Conservation (phyloP, 2,329 filamentous ascomycete species). For the Ampelomyces quisqualis region DNA sequence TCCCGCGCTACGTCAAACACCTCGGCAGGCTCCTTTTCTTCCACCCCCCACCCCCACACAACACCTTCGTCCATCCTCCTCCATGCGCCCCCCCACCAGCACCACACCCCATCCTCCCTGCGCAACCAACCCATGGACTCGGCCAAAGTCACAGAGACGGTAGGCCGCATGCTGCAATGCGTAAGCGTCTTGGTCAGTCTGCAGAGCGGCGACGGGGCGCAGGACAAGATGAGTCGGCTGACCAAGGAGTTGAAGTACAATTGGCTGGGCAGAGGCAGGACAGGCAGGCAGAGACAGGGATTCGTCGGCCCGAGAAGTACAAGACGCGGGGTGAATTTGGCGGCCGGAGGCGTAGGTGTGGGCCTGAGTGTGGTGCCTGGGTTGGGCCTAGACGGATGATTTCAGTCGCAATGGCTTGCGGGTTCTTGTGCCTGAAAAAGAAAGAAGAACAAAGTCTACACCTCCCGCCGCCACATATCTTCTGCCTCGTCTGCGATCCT, state of each 20-base stretch:
- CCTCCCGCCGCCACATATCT: too few relatives aligned
- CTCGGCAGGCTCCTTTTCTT: constrained; percentile 51
- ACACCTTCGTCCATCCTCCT: constrained; percentile 13
- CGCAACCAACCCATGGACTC: constrained; percentile 46
- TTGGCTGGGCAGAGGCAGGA: constrained; percentile 88
- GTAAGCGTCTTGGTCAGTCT: constrained; percentile 85
- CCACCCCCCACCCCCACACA: constrained; percentile 28
- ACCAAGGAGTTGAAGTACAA: constrained; percentile 91
- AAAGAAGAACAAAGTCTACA: too few relatives aligned
- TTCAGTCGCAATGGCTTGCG: too few relatives aligned
- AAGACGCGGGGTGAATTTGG: constrained; percentile 8
- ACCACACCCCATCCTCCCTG: constrained; percentile 21
- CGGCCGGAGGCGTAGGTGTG: too few relatives aligned
- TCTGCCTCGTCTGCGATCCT: too few relatives aligned
- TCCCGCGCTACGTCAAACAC: constrained; percentile 87
- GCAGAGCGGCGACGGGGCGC: constrained; percentile 68
- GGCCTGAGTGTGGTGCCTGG: neutral
- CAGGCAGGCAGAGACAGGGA: constrained; percentile 82
- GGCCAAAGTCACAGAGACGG: constrained; percentile 88
- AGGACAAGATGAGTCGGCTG: constrained; percentile 78
- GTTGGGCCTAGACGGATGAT: too few relatives aligned
- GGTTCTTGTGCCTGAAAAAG: too few relatives aligned
- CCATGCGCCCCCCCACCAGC: constrained; percentile 13
- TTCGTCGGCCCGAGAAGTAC: constrained; percentile 66
- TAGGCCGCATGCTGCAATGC: constrained; percentile 94